Evolutionary conservation across 805 yeast genomes (phyloP).

Genomic region (Nakazawaea peltata): DNA sequence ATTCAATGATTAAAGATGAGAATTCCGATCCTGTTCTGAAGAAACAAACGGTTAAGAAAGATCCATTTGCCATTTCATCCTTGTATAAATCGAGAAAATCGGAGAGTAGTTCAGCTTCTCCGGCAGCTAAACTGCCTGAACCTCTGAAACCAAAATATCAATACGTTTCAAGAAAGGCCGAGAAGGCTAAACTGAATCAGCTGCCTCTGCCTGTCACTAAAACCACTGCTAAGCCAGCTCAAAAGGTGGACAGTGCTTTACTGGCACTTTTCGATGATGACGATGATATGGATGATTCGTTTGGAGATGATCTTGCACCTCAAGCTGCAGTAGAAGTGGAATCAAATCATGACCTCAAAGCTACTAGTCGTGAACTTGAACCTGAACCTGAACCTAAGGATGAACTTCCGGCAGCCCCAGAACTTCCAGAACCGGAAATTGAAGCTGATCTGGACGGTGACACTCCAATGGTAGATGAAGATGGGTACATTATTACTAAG

Average conservation of each 20-base stretch:
- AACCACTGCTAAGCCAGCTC: background rate
- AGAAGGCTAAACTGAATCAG: too few relatives aligned
- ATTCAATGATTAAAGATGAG: background rate
- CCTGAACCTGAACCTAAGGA: background rate
- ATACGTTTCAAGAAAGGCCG: slow-evolving; percentile 14
- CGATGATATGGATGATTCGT: slow-evolving; percentile 6
- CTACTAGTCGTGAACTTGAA: background rate
- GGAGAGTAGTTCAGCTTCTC: background rate
- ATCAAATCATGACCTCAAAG: background rate
- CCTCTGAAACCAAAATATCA: slow-evolving; percentile 1
- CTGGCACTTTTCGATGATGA: slow-evolving; percentile 9
- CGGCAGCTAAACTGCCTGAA: background rate
- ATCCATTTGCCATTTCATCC: slow-evolving; percentile 7
- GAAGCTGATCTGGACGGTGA: slow-evolving; percentile 10
- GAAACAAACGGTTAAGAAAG: slow-evolving; percentile 2
- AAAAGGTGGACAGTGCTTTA: slow-evolving; percentile 9
- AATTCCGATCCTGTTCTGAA: slow-evolving; percentile 1
- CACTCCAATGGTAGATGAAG: slow-evolving; percentile 30
- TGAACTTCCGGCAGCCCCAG: background rate
- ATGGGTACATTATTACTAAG: slow-evolving; percentile 39
- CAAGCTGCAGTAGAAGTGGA: background rate
- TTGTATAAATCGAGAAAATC: slow-evolving; percentile 8
- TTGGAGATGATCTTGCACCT: background rate
- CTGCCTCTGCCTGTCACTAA: slow-evolving; percentile 8
- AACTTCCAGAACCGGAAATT: background rate